These are phyloP conservation scores for Tilletiaria anomala DNA, from an alignment of 1,284 basidiomycete genomes.

Conservation along the genomic window DNA sequence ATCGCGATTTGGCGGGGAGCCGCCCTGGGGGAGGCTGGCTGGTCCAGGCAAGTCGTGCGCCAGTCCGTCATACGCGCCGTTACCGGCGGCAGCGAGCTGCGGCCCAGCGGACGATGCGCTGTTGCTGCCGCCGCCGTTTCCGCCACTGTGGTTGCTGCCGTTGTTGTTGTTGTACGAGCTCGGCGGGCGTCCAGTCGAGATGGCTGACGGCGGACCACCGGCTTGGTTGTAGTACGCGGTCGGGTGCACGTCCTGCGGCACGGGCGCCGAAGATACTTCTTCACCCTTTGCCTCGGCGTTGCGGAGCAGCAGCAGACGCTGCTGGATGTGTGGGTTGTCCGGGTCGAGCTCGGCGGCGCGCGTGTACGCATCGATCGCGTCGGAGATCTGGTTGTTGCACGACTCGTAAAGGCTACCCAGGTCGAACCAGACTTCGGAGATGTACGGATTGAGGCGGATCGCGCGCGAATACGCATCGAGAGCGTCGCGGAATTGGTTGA, in stretches of 20 bases:
- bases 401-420: slow-evolving; percentile 91
- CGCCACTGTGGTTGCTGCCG: not conserved
- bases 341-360: slow-evolving; percentile 36
- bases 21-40: not conserved
- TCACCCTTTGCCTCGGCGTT: slow-evolving; percentile 66
- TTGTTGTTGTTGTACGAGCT: too few species aligned
- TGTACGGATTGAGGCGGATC: slow-evolving; percentile 96
- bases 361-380: slow-evolving; percentile 87
- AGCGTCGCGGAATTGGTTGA: slow-evolving; percentile 96
- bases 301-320: slow-evolving; percentile 48
- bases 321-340: slow-evolving; percentile 30
- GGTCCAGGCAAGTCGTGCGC: not conserved
- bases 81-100: slow-evolving; percentile 13
- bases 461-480: slow-evolving; percentile 96
- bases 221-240: slow-evolving; percentile 57
- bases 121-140: not conserved
- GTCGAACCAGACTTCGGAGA: slow-evolving; percentile 98
- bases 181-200: slow-evolving; percentile 13
- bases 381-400: slow-evolving; percentile 97
- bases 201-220: too few species aligned
- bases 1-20: not conserved
- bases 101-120: slow-evolving; percentile 8
- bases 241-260: slow-evolving; percentile 85
- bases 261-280: slow-evolving; percentile 62
- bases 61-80: not conserved